Evolutionary conservation across 257 asterid genomes (phyloP), one percentile per base, ranked within the genome.

Genomic region (Capsicum pubescens): DNA sequence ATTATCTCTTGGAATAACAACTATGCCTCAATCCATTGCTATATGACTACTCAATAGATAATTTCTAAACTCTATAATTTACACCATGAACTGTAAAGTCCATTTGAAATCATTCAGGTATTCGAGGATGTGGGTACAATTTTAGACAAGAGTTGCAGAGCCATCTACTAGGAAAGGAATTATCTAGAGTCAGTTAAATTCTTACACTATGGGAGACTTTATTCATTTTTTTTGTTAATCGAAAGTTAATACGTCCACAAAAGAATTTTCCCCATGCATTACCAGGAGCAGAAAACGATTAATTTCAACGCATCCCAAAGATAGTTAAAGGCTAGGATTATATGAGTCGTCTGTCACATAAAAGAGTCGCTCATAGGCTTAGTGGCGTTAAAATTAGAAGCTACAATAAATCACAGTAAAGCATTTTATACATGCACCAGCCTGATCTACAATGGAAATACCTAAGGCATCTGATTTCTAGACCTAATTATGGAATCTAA

Each of bases 21-120:
- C 35, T 17, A 42, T 9, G 78, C 55, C 21, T 36, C 52, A 9
- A 69, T 42, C 78, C 78, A 69, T 42, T 42, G 32, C 78, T 69
- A 69, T 69, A 69, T 69, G 21, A 69, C 56, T 6, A 46, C 80
- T 12, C 39, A n/a, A n/a, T 46, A 50, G 42, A 39, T 39, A 39
- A 39, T 39, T 39, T 39, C 42, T 39, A 39, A 39, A 39, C 58
- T n/a, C 11, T n/a, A n/a, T 46, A 19, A n/a, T 9, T n/a, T 46
- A n/a, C 79, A 71, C 80, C 58, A 71, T 70, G 57, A 70, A 70
- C 79, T 17, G 57, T 70, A 17, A 42, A 44, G 79, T 44, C 26
- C 57, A 70, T 44, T 44, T 44, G 56, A 44, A 9, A 44, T 44
- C 57, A 70, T 44, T 42, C n/a, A 44, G 36, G 79, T 17, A 44